These are phyloP conservation scores for Penicillium frequentans DNA, from an alignment of 2,329 filamentous ascomycete species.

Conservation along the genomic window DNA sequence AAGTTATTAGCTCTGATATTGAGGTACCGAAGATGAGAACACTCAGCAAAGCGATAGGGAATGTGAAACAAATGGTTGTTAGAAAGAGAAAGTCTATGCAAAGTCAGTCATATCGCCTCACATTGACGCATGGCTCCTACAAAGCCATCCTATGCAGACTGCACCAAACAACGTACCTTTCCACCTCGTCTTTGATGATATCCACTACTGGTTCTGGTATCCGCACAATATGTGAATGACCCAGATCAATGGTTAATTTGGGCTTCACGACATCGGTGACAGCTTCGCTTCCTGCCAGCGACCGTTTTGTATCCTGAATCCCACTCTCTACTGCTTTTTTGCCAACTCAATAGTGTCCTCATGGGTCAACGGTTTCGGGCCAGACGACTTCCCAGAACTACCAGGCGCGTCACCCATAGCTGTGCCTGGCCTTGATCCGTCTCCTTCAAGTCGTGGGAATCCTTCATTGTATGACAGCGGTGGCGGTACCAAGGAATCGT, in stretches of 20 bases:
- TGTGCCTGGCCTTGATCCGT: conserved; percentile 25
- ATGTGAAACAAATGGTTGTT: conserved; percentile 54
- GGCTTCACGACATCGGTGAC: conserved; percentile 49
- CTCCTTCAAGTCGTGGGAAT: conserved; percentile 30
- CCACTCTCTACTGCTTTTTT: conserved; percentile 48
- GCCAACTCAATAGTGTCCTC: conserved; percentile 50
- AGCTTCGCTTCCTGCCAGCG: conserved; percentile 46
- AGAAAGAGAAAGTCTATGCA: conserved; percentile 49
- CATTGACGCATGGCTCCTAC: background rate
- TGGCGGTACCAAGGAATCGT: conserved; percentile 29
- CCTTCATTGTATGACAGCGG: conserved; percentile 29
- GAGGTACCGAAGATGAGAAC: conserved; percentile 50
- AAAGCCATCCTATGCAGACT: background rate
- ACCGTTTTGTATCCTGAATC: conserved; percentile 49
- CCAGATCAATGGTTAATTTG: conserved; percentile 53
- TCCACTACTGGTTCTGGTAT: conserved; percentile 53
- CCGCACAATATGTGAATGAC: conserved; percentile 49
- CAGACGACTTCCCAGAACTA: conserved; percentile 21
- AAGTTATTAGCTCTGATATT: conserved; percentile 53
- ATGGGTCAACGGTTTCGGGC: conserved; percentile 34
- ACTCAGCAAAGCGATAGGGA: conserved; percentile 49
- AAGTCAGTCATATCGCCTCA: background rate
- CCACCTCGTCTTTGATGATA: conserved; percentile 54
- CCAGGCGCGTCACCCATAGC: conserved; percentile 24
- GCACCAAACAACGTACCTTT: conserved; percentile 40